A percentile compares a stretch with the other conserved stretches of the same genome.
Conservation (phyloP, 805 yeast genomes). For the Metschnikowia aberdeeniae region DNA sequence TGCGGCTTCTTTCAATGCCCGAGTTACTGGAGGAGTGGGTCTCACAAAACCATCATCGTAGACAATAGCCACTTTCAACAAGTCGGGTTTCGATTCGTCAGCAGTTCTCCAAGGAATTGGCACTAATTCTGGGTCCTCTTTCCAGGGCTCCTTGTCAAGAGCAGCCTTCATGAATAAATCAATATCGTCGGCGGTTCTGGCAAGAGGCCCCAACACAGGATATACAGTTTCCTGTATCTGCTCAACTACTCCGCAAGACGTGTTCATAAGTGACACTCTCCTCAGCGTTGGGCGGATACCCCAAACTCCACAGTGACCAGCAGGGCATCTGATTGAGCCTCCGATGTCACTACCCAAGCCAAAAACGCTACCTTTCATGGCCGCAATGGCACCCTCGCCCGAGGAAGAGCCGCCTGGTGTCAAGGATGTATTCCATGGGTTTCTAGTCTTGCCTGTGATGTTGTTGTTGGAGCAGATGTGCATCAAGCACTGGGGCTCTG, state of each 20-base stretch:
- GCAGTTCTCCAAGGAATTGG: conserved; percentile 17
- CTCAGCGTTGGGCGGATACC: conserved; percentile 17
- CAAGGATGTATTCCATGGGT: conserved; percentile 16
- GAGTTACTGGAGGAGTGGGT: conserved; percentile 18
- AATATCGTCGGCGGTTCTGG: conserved; percentile 16
- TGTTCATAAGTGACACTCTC: conserved; percentile 10
- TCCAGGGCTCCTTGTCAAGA: conserved; percentile 16
- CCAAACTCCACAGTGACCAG: conserved; percentile 19
- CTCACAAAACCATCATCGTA: conserved; percentile 18
- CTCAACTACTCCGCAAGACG: conserved; percentile 8
- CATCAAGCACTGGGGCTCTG: conserved; percentile 19
- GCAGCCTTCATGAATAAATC: conserved; percentile 16
- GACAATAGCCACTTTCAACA: conserved; percentile 13
- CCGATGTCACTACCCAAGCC: conserved; percentile 20
- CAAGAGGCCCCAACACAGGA: conserved; percentile 17
- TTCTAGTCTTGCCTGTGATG: conserved; percentile 17
- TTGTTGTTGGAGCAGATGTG: conserved; percentile 18
- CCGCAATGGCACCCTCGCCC: conserved; percentile 19
- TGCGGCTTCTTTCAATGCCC: conserved; percentile 15
- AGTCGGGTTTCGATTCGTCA: conserved; percentile 10
- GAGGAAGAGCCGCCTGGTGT: conserved; percentile 18
- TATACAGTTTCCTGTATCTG: conserved; percentile 14
- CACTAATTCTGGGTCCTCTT: conserved; percentile 12
- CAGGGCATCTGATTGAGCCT: conserved; percentile 18
- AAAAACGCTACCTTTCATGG: conserved; percentile 18